Conservation (phyloP, 305 asterid species). For the Salvia sclarea region DNA sequence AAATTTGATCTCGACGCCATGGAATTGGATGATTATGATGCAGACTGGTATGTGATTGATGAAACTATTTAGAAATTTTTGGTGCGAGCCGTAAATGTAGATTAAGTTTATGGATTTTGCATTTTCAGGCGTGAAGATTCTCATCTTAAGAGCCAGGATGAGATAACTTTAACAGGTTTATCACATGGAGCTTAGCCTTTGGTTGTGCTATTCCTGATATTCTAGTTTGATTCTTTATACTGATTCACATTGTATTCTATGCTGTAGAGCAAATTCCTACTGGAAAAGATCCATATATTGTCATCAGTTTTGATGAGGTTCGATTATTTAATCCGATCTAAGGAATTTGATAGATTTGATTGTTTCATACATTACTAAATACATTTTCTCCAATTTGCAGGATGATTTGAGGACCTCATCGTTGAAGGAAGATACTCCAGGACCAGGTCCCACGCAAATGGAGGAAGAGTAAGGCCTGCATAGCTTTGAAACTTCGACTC, state of each 20-base stretch:
- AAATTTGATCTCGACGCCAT: conserved; percentile 66
- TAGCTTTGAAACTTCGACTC: conserved; percentile 1
- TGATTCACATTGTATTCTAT: conserved; percentile 7
- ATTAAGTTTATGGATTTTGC: conserved; percentile 25
- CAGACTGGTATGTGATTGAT: conserved; percentile 47
- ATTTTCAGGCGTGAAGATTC: conserved; percentile 57
- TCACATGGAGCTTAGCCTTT: neutral
- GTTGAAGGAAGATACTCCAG: conserved; percentile 37
- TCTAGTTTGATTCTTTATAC: neutral
- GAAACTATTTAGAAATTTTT: neutral
- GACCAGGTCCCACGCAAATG: conserved; percentile 45
- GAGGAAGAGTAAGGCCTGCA: conserved; percentile 65
- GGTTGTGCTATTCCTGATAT: neutral
- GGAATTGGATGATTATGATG: conserved; percentile 48
- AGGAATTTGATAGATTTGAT: neutral
- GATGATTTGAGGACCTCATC: conserved; percentile 38
- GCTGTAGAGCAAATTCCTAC: conserved; percentile 74
- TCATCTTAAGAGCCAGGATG: conserved; percentile 62
- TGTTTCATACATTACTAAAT: neutral
- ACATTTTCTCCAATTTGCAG: conserved; percentile 38
- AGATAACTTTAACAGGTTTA: conserved; percentile 74
- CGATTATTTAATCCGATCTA: neutral
- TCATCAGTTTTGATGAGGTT: conserved; percentile 58
- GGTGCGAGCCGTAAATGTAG: conserved; percentile 13
- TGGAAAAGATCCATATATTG: conserved; percentile 63